phyloP scores from a whole-genome alignment of 495 filamentous ascomycete genomes.

The Lentithecium fluviatile region DNA sequence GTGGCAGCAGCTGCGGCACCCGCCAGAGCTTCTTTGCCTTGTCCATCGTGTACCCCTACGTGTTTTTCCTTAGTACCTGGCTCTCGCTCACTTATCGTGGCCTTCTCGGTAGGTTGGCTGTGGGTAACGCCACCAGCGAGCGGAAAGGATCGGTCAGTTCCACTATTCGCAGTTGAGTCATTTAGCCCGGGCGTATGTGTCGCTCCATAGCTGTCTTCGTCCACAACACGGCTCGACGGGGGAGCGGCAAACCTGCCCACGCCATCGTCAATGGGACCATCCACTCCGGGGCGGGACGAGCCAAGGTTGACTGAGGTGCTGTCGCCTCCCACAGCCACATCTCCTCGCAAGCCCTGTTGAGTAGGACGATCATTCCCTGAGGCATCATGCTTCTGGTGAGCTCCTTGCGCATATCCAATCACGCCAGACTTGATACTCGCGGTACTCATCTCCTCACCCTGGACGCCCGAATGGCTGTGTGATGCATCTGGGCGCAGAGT shows the following conservation, averaged over 20 bases:
- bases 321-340: background rate
- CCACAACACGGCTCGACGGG: no score
- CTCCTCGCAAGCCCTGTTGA: background rate
- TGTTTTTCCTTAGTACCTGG: slow-evolving; percentile 7
- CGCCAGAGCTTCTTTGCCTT: background rate
- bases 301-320: no score
- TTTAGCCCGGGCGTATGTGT: background rate
- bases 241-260: no score
- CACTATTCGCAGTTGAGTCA: background rate
- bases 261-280: no score
- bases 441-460: slow-evolving; percentile 30
- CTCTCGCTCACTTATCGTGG: background rate
- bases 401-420: slow-evolving; percentile 30
- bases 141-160: slow-evolving; percentile 23
- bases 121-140: slow-evolving; percentile 20
- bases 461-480: background rate
- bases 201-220: background rate
- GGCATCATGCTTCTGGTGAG: slow-evolving; percentile 10
- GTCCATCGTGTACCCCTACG: background rate
- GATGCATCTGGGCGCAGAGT: background rate
- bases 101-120: background rate
- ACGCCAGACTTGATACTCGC: slow-evolving; percentile 42
- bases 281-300: no score
- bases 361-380: background rate
- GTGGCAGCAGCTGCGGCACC: slow-evolving; percentile 3